These are phyloP conservation scores for Candida oleophila DNA, from an alignment of 805 yeast species.

Conservation along the genomic window DNA sequence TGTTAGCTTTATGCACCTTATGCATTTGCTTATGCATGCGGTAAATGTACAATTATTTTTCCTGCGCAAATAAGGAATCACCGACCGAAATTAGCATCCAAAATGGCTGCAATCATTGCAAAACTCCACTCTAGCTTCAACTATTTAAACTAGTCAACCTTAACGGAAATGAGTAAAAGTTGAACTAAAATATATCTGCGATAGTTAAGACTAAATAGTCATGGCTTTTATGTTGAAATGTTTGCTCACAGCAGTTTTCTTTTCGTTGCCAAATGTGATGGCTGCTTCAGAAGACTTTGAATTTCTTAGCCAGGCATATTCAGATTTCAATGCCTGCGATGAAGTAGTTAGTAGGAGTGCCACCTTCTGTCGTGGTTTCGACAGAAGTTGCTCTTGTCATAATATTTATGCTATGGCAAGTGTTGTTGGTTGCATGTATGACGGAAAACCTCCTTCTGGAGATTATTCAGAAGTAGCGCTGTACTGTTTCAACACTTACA, in stretches of 20 bases:
- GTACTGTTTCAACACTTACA: conserved; percentile 4
- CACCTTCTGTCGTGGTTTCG: conserved; percentile 7
- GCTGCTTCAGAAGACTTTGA: too few species aligned
- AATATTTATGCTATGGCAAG: conserved; percentile 28
- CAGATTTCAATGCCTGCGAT: neutral
- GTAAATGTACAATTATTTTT: too few species aligned
- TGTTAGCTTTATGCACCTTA: too few species aligned
- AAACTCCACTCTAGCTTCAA: neutral
- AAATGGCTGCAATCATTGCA: neutral
- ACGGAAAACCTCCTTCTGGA: conserved; percentile 4
- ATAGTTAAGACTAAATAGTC: too few species aligned
- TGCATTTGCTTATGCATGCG: neutral
- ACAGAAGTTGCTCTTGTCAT: conserved; percentile 21
- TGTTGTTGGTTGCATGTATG: conserved; percentile 24
- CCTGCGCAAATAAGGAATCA: neutral
- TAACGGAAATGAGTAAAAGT: neutral
- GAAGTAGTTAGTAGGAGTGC: conserved; percentile 4
- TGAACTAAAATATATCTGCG: neutral
- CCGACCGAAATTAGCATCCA: neutral
- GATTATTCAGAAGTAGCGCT: neutral
- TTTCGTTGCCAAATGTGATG: too few species aligned
- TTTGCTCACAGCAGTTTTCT: too few species aligned
- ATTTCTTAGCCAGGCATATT: too few species aligned
- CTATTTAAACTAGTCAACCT: neutral
- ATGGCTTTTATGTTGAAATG: too few species aligned